phyloP scores from a whole-genome alignment of 1,284 basidiomycete species.

The Puccinia triticina region DNA sequence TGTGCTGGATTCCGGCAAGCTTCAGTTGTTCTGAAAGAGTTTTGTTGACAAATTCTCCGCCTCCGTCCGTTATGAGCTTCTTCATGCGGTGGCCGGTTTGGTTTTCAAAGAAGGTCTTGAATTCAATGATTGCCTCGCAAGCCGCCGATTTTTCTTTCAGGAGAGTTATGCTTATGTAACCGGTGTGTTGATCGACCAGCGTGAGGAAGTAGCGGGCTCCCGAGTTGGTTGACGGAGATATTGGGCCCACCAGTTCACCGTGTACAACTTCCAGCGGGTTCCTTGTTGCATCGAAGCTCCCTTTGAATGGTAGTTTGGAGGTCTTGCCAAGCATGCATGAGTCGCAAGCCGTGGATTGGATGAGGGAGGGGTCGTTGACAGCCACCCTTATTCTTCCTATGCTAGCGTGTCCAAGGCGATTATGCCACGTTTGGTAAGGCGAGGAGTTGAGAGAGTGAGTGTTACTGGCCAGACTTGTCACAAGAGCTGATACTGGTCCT shows the following conservation, averaged over 20 bases:
- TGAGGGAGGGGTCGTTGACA: not conserved
- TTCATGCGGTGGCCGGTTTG: not conserved
- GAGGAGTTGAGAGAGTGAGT: too few species aligned
- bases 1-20: not conserved
- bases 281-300: not conserved
- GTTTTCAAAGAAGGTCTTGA: not conserved
- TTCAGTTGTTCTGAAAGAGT: not conserved
- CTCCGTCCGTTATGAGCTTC: not conserved
- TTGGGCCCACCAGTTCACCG: not conserved
- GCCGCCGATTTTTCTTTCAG: too few species aligned
- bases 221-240: not conserved
- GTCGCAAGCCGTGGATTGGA: not conserved
- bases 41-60: not conserved
- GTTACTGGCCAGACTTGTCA: too few species aligned
- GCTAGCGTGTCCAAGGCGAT: not conserved
- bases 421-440: not conserved
- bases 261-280: not conserved
- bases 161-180: not conserved
- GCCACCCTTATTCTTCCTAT: not conserved
- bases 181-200: not conserved
- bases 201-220: not conserved
- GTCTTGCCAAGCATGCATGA: not conserved
- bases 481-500: too few species aligned
- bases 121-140: not conserved
- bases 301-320: not conserved